A percentile compares a stretch with the other conserved stretches of the same genome.
Evolutionary conservation across 75 land plant species (phyloP).

Genomic region (Pinus taeda): DNA sequence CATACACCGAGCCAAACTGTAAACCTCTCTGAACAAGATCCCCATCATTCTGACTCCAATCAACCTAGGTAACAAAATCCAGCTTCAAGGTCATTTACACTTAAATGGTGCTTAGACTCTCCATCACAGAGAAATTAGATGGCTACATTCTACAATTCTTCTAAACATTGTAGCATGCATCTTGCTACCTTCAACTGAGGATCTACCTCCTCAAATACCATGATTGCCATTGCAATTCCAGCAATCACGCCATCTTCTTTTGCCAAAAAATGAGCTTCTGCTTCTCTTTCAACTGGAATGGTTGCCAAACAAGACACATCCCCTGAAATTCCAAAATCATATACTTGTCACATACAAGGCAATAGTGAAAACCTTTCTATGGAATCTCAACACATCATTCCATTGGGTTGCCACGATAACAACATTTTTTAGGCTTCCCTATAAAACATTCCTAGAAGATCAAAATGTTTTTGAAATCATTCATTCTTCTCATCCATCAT

Average conservation of each 20-base stretch:
- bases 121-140: background rate
- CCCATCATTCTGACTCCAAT: constrained; percentile 86
- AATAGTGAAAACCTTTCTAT: background rate
- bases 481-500: background rate
- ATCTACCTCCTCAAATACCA: constrained; percentile 88
- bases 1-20: constrained; percentile 81
- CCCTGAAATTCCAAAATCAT: constrained; percentile 40
- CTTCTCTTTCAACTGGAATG: constrained; percentile 69
- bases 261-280: constrained; percentile 89
- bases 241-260: constrained; percentile 94
- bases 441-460: background rate
- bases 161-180: background rate
- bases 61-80: constrained; percentile 41
- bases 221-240: constrained; percentile 90
- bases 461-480: background rate
- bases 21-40: constrained; percentile 61
- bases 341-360: background rate
- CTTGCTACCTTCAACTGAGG: constrained; percentile 68
- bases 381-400: background rate
- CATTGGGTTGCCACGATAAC: background rate
- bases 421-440: background rate
- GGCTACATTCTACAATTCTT: background rate
- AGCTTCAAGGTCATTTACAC: background rate
- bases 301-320: constrained; percentile 93
- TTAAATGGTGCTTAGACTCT: background rate